phyloP scores from a whole-genome alignment of 306 rosid species.

The Quercus rubra region DNA sequence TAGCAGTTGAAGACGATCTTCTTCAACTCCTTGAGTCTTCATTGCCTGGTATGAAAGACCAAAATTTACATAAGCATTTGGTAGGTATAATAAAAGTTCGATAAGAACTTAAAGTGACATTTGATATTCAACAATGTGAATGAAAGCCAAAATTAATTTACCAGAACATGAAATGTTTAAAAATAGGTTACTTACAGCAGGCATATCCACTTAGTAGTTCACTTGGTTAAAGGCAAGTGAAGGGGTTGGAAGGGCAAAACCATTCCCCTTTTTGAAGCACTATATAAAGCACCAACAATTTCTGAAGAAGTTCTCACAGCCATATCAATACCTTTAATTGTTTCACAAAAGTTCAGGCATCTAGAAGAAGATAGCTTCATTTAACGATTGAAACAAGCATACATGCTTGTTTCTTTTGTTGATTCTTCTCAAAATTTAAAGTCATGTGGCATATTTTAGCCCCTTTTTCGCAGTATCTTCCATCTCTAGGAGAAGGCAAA shows the following conservation, averaged over 20 bases:
- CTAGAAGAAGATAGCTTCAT: background rate
- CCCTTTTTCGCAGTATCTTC: background rate
- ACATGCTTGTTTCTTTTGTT: background rate
- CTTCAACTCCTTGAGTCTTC: constrained; percentile 45
- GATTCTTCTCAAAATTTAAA: background rate
- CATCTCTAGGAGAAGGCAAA: background rate
- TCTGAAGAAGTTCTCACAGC: constrained; percentile 26
- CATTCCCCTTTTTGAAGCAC: constrained; percentile 38
- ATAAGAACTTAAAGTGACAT: background rate
- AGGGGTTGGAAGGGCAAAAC: constrained; percentile 63
- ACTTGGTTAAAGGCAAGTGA: constrained; percentile 67
- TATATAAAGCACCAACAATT: constrained; percentile 19
- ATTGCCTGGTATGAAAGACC: constrained; percentile 45
- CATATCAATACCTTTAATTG: constrained; percentile 22
- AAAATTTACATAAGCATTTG: background rate
- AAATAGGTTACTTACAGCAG: constrained; percentile 42
- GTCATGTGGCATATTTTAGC: background rate
- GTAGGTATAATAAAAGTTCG: background rate
- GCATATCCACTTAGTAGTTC: constrained; percentile 71
- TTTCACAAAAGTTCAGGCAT: background rate
- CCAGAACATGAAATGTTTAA: background rate
- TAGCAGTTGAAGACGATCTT: constrained; percentile 60
- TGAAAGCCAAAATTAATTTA: background rate
- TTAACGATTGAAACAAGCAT: background rate
- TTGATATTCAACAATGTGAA: background rate